Evolutionary conservation across 2,329 filamentous ascomycete genomes (phyloP), one percentile per base, ranked within the genome.

Genomic region (Zymoseptoria tritici): DNA sequence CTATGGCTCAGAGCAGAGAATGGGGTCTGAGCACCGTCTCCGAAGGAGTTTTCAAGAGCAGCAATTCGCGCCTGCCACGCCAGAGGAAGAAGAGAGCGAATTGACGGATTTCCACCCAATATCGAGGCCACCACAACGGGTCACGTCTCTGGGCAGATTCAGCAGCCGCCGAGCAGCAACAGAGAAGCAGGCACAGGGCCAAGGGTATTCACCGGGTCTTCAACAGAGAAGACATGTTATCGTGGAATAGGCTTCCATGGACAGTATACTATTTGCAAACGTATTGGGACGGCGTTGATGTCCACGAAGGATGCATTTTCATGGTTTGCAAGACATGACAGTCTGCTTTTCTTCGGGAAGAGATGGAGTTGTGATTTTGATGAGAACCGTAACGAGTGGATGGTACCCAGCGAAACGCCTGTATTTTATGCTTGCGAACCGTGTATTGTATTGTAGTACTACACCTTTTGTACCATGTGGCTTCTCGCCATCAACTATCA

Each of bases 211-310:
- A 16, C 36, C 59, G 21, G 57, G 63, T 60, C 55, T 64, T 46
- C 60, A 58, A n/a, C 59, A 62, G 26, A 60, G 63, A 58, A 58
- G 63, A 21, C 58, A 61, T 19, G 26, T 63, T 11, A 49, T 65
- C 29, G 59, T 62, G 31, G 65, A 67, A 55, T 65, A 61, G 57
- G 56, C 50, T 52, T 63, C 56, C 52, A 56, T 57, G 49, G 57
- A 64, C 54, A 50, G 55, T 51, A 29, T 60, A 57, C 36, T 61
- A 54, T 42, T 54, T 36, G 52, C 36, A 42, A 46, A 46, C 5
- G 36, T n/a, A 46, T 16, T n/a, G 36, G 13, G 16, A 46, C 36
- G 36, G 36, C 36, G 36, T 46, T 46, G 36, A 46, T 46, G 36
- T 46, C 36, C 36, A 46, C 36, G 36, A 46, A 46, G 36, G 36